phyloP scores from a whole-genome alignment of 441 rosid genomes.

The Erodium moschatum region DNA sequence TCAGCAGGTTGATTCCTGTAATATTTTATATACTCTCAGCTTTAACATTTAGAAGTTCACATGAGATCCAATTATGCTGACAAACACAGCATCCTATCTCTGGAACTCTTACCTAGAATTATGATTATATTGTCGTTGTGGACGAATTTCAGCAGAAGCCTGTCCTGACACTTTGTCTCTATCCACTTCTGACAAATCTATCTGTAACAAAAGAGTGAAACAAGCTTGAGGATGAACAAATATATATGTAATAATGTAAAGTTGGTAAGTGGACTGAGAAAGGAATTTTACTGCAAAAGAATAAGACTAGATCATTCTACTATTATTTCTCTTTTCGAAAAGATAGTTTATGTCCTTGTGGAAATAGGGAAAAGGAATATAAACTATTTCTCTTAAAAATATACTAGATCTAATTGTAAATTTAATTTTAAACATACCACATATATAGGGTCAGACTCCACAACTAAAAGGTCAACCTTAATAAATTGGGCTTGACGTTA shows the following conservation, averaged over 20 bases:
- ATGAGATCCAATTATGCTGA: constrained; percentile 14
- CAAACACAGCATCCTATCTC: constrained; percentile 14
- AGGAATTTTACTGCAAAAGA: neutral
- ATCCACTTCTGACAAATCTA: constrained; percentile 58
- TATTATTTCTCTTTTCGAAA: neutral
- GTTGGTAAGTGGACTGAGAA: neutral
- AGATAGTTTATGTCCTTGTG: neutral
- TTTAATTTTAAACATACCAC: too few relatives aligned
- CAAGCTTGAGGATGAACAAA: neutral
- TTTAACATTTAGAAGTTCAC: constrained; percentile 18
- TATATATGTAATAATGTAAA: neutral
- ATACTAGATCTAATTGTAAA: neutral
- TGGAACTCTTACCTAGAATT: constrained; percentile 34
- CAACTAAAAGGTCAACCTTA: too few relatives aligned
- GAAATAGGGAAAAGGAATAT: neutral
- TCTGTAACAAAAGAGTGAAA: constrained; percentile 36
- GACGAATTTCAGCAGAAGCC: constrained; percentile 52
- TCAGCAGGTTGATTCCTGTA: constrained; percentile 46
- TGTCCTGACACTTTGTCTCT: constrained; percentile 90
- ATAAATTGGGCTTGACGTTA: too few relatives aligned
- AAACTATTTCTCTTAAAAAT: neutral
- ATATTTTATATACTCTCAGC: constrained; percentile 19
- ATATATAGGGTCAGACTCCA: too few relatives aligned
- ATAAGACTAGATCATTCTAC: neutral
- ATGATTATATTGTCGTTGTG: constrained; percentile 27